These are phyloP conservation scores for Globisporangium paddicum DNA, from an alignment of 352 stramenopile genomes.

Conservation along the genomic window DNA sequence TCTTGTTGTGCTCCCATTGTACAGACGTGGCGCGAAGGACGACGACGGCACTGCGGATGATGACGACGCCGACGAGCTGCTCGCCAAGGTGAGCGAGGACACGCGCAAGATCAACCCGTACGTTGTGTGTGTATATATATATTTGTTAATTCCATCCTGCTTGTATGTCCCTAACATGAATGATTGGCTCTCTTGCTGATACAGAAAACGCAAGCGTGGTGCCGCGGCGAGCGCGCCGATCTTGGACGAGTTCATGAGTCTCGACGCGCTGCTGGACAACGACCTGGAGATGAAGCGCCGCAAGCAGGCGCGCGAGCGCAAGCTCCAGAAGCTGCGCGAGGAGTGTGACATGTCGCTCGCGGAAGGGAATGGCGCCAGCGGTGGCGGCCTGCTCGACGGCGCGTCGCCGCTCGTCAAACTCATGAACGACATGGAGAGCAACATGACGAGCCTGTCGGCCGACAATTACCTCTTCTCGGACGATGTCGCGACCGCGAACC, in stretches of 20 bases:
- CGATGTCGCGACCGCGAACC: constrained; percentile 23
- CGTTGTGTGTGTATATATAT: too few species aligned
- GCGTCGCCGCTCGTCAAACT: constrained; percentile 44
- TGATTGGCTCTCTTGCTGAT: background rate
- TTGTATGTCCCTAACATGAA: background rate
- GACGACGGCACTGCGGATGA: constrained; percentile 10
- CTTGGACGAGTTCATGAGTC: constrained; percentile 60
- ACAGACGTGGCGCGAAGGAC: background rate
- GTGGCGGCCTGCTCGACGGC: constrained; percentile 3
- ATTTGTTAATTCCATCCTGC: too few species aligned
- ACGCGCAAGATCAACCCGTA: constrained; percentile 29
- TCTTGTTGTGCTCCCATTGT: too few species aligned
- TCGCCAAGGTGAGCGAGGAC: constrained; percentile 40
- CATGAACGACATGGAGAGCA: constrained; percentile 68
- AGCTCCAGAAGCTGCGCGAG: constrained; percentile 52
- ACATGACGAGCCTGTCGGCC: constrained; percentile 61
- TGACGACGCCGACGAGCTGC: constrained; percentile 34
- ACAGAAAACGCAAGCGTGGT: constrained; percentile 26
- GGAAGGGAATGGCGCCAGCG: background rate
- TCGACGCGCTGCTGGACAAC: constrained; percentile 69
- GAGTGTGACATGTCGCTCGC: constrained; percentile 30
- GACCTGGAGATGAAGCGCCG: constrained; percentile 56
- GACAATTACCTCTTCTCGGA: constrained; percentile 57
- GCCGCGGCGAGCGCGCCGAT: constrained; percentile 24
- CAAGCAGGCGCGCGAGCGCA: constrained; percentile 45